Evolutionary conservation across 371 early-diverging fungal species (phyloP).

Genomic region (Batkoa obscura): DNA sequence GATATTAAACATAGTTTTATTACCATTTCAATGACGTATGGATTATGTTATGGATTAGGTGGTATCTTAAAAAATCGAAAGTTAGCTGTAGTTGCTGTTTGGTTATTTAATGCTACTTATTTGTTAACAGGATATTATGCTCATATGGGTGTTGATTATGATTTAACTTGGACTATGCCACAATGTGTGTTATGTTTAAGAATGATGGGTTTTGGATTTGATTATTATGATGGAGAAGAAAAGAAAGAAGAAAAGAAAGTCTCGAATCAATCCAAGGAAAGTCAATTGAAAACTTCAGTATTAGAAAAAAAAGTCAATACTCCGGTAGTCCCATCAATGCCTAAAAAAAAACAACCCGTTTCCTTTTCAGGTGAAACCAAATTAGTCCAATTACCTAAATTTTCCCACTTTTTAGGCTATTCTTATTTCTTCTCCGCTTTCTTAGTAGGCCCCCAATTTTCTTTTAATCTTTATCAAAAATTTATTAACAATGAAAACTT

Average conservation of each 20-base stretch:
- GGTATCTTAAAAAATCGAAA: conserved; percentile 5
- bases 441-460: conserved; percentile 54
- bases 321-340: too few relatives aligned
- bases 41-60: conserved; percentile 16
- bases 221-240: background rate
- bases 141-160: conserved; percentile 33
- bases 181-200: conserved; percentile 51
- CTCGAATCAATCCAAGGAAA: background rate
- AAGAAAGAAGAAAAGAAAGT: background rate
- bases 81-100: conserved; percentile 19
- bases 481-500: background rate
- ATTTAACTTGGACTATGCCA: conserved; percentile 49
- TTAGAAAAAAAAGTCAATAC: background rate
- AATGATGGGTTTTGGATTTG: conserved; percentile 38
- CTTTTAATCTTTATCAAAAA: conserved; percentile 33
- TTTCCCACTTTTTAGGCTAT: conserved; percentile 30
- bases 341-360: background rate
- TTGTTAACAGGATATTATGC: conserved; percentile 32
- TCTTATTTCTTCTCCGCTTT: conserved; percentile 39
- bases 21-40: conserved; percentile 29
- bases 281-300: background rate
- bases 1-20: conserved; percentile 33
- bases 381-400: conserved; percentile 20
- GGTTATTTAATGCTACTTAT: conserved; percentile 38
- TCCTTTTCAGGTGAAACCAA: conserved; percentile 7